Conservation (phyloP, 495 filamentous ascomycete species). For the Sabuloglossum arenarium region DNA sequence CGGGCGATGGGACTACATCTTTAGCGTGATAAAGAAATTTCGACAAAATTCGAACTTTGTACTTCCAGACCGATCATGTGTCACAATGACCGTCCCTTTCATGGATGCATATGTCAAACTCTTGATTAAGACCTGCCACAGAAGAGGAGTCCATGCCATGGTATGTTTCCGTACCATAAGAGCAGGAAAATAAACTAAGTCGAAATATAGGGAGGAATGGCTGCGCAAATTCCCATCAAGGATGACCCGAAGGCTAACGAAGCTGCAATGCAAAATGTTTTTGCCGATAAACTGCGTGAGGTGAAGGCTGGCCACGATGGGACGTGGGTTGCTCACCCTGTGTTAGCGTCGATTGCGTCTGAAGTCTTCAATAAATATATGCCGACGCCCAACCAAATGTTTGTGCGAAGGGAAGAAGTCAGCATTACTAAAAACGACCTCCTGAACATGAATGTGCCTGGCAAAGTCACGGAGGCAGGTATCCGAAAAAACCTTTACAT, state of each 20-base stretch:
- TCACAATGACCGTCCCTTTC: conserved; percentile 98
- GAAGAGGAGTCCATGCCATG: conserved; percentile 92
- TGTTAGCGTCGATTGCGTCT: conserved; percentile 67
- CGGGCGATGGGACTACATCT: conserved; percentile 99
- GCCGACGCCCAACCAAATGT: conserved; percentile 96
- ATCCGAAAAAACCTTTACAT: conserved; percentile 98
- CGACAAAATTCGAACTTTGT: conserved; percentile 83
- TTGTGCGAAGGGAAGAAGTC: conserved; percentile 77
- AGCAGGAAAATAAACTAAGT: conserved; percentile 3
- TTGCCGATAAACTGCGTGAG: conserved; percentile 90
- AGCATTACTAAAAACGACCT: conserved; percentile 72
- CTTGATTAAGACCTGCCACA: conserved; percentile 94
- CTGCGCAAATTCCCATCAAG: conserved; percentile 97
- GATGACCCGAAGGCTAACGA: conserved; percentile 78
- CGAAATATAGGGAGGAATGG: conserved; percentile 63
- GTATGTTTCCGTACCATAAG: conserved; percentile 9
- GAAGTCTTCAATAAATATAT: conserved; percentile 98
- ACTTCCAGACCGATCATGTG: conserved; percentile 71
- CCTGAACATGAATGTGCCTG: conserved; percentile 95
- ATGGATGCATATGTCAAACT: conserved; percentile 96
- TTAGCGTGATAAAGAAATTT: conserved; percentile 99
- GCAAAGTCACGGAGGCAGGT: conserved; percentile 80
- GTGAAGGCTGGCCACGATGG: conserved; percentile 91
- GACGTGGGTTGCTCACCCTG: conserved; percentile 93
- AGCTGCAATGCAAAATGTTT: conserved; percentile 81